A percentile compares a stretch with the other conserved stretches of the same genome.
These are phyloP conservation scores for Yueomyces sp. DNA, from an alignment of 805 yeast genomes.

Conservation along the genomic window DNA sequence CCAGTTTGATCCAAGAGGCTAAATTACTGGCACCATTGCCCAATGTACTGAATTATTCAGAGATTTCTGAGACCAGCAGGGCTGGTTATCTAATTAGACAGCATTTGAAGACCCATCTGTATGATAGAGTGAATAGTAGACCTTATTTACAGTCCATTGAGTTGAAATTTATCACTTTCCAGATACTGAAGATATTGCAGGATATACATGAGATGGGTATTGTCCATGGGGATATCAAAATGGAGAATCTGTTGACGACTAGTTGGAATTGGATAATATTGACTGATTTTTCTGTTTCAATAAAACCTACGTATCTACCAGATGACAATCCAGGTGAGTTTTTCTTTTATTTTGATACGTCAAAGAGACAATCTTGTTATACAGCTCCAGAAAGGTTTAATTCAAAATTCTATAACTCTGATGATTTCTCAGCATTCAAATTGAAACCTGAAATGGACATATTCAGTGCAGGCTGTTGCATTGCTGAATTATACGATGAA, in stretches of 20 bases:
- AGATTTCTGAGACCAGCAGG: slow-evolving; percentile 73
- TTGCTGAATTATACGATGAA: slow-evolving; percentile 78
- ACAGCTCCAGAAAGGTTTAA: slow-evolving; percentile 86
- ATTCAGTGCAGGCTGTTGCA: slow-evolving; percentile 72
- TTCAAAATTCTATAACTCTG: slow-evolving; percentile 8
- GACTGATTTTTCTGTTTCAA: slow-evolving; percentile 62
- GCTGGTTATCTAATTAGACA: slow-evolving; percentile 89
- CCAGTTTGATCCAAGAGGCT: slow-evolving; percentile 24
- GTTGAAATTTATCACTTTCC: slow-evolving; percentile 74
- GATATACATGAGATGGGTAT: slow-evolving; percentile 50
- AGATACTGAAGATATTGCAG: slow-evolving; percentile 49
- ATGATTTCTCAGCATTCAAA: slow-evolving; percentile 8
- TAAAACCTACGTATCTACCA: slow-evolving; percentile 77
- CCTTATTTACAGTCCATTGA: slow-evolving; percentile 79
- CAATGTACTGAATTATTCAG: slow-evolving; percentile 58
- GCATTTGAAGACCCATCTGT: slow-evolving; percentile 62
- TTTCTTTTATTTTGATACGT: slow-evolving; percentile 83
- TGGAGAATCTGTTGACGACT: slow-evolving; percentile 78
- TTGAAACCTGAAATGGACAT: slow-evolving; percentile 65
- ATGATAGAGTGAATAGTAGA: slow-evolving; percentile 74
- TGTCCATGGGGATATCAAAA: slow-evolving; percentile 82
- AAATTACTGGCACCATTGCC: slow-evolving; percentile 34
- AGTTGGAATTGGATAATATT: slow-evolving; percentile 80
- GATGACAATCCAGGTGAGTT: slow-evolving; percentile 90
- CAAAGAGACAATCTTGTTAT: slow-evolving; percentile 76